phyloP scores from a whole-genome alignment of 2,329 filamentous ascomycete species.

The Dryadomyces quercivorus region DNA sequence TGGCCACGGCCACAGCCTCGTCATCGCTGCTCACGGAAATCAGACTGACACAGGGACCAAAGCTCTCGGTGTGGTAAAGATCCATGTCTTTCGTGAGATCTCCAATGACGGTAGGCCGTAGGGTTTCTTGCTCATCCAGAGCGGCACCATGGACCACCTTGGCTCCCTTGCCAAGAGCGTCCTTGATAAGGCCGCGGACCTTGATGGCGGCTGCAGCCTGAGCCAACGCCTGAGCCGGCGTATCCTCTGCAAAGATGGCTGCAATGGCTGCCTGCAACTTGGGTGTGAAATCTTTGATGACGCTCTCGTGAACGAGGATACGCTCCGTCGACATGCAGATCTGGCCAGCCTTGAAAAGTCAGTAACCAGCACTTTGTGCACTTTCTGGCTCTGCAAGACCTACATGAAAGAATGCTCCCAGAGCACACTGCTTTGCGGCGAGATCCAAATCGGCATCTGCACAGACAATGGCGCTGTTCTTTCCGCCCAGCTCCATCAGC shows the following conservation, averaged over 20 bases:
- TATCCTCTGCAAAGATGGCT: conserved; percentile 36
- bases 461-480: conserved; percentile 66
- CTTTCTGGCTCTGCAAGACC: neutral
- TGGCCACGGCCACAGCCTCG: conserved; percentile 61
- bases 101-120: conserved; percentile 42
- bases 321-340: conserved; percentile 80
- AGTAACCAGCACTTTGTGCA: neutral
- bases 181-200: conserved; percentile 52
- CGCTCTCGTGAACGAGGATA: conserved; percentile 43
- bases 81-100: conserved; percentile 58
- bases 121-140: conserved; percentile 17
- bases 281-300: conserved; percentile 33
- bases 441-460: conserved; percentile 66
- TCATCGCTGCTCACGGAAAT: conserved; percentile 56
- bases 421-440: conserved; percentile 54
- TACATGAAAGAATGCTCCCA: conserved; percentile 51
- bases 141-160: conserved; percentile 28
- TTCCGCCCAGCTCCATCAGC: conserved; percentile 72
- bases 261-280: conserved; percentile 28
- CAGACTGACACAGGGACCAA: conserved; percentile 62
- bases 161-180: conserved; percentile 58
- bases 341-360: conserved; percentile 51
- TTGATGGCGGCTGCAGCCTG: conserved; percentile 49
- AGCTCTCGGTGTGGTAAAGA: conserved; percentile 62
- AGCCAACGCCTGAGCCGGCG: conserved; percentile 58